Conservation (phyloP, 306 rosid species). For the Prunus dulcis region DNA sequence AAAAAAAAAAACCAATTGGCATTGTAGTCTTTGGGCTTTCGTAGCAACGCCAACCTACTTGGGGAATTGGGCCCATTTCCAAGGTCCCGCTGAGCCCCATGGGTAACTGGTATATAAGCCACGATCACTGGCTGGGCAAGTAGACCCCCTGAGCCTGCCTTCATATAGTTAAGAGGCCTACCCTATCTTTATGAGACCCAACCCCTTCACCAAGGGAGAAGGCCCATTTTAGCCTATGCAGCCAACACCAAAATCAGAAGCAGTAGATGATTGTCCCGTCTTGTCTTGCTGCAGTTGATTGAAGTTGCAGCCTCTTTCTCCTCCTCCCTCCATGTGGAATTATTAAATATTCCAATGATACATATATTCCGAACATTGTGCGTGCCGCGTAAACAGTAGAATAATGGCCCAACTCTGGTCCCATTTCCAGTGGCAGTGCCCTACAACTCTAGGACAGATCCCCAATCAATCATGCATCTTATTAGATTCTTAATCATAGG, state of each 20-base stretch:
- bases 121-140: too few species aligned
- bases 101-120: too few species aligned
- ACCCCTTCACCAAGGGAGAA: not conserved
- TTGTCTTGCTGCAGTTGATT: constrained; percentile 8
- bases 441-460: constrained; percentile 7
- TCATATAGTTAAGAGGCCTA: too few species aligned
- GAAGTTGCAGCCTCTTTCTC: not conserved
- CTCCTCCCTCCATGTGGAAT: constrained; percentile 44
- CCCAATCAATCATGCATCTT: not conserved
- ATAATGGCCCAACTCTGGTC: constrained; percentile 9
- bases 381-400: not conserved
- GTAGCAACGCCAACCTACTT: too few species aligned
- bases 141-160: too few species aligned
- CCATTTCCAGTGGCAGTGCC: not conserved
- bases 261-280: constrained; percentile 29
- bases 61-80: too few species aligned
- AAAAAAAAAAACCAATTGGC: too few species aligned
- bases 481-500: not conserved
- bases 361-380: not conserved
- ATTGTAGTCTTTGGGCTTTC: too few species aligned
- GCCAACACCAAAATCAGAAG: constrained; percentile 13
- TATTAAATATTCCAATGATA: constrained; percentile 13
- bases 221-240: not conserved
- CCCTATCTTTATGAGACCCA: too few species aligned
- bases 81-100: too few species aligned